Base-by-base conservation (phyloP, 768 basidiomycete genomes). In the Hebeloma cylindrosporum region DNA sequence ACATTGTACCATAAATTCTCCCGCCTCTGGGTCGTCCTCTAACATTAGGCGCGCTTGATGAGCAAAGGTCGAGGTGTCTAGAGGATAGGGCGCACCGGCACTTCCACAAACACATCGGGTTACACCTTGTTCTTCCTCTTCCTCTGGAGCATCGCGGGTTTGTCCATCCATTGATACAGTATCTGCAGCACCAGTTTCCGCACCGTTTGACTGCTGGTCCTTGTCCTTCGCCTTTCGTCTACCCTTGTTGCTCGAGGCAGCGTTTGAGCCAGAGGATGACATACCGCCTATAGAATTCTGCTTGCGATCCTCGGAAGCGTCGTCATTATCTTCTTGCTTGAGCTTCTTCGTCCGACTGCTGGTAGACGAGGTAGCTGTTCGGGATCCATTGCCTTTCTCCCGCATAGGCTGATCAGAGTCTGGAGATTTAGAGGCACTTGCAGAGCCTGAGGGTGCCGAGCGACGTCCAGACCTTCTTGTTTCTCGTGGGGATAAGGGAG, bases 1-100 rank as follows among this genome's bases (percentile, higher is more conserved):
- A 69, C 95, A 99, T 64, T 93, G 88, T 39, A 97, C 92, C 91
- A 97, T 96, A 70, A 95, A 90, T 63, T 92, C 93, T 36, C 92
- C 90, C 40, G 88, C 90, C 61, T 86, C 83, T 40, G 80, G 79
- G 60, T 86, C 84, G 57, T 84, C 83, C 63, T 87, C 85, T 73
- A 67, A 67, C 63, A 54, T 60, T 50, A 45, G 51, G 41, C 47
- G 43, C 47, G 47, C 34, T 52, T 45, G 47, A 50, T 69, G 53
- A 63, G 58, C 30, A 46, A 46, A 31, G 16, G 28, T 47, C 51
- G 47, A 54, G 30, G 26, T 10, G 34, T 33, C 11, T 47, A 33
- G 39, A 32, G 43, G 21, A 29, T 22, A 29, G 36, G 51, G 53
- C 80, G 59, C 57, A 91, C 86, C 87, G 52, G 80, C 75, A 67